A percentile compares a stretch with the other conserved stretches of the same genome.
Conservation (phyloP, 805 yeast species). For the Zygoascus ofunaensis region DNA sequence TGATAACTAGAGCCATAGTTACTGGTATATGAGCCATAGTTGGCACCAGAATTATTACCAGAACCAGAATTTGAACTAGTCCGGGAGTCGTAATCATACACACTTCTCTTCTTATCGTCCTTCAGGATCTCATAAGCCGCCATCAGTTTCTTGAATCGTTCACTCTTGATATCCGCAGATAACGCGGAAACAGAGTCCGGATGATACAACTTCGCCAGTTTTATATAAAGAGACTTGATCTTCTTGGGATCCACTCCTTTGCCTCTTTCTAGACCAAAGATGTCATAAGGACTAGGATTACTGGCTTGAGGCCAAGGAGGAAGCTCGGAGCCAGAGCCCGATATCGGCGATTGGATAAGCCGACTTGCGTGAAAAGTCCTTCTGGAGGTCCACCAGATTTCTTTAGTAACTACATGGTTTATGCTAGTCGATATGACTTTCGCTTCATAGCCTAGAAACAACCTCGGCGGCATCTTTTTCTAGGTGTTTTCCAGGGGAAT, state of each 20-base stretch:
- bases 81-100: constrained; percentile 33
- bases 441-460: no score
- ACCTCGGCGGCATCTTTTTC: no score
- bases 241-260: constrained; percentile 30
- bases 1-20: constrained; percentile 12
- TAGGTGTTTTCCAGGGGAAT: no score
- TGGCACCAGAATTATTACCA: background rate
- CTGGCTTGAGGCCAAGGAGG: constrained; percentile 48
- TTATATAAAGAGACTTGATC: constrained; percentile 44
- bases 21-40: constrained; percentile 1
- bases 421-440: no score
- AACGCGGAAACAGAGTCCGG: constrained; percentile 49
- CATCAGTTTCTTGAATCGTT: constrained; percentile 47
- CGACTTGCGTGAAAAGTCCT: no score
- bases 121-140: constrained; percentile 52
- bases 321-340: background rate
- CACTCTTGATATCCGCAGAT: constrained; percentile 31
- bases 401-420: no score
- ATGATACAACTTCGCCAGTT: constrained; percentile 67
- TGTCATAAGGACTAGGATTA: constrained; percentile 62
- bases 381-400: no score
- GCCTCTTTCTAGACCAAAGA: constrained; percentile 38
- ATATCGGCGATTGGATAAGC: no score
- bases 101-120: constrained; percentile 34
- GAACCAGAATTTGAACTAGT: background rate